phyloP scores from a whole-genome alignment of 345 rosid genomes.

The Camelina hispida region DNA sequence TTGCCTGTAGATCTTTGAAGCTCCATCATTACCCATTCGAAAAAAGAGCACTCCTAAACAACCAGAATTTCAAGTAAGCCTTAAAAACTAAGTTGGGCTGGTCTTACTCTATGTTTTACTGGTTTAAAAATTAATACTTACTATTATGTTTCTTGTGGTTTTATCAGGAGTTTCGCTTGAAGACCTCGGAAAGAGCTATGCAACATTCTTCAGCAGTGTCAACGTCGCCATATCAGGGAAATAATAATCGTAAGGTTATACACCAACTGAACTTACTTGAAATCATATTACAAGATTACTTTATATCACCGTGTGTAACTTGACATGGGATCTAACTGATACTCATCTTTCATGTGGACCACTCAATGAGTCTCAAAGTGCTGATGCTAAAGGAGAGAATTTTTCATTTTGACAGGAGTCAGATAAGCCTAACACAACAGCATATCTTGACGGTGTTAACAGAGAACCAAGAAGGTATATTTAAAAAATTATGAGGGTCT shows the following conservation, averaged over 20 bases:
- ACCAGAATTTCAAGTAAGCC: conserved; percentile 88
- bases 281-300: not conserved
- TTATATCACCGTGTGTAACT: conserved; percentile 3
- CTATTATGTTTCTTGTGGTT: conserved; percentile 33
- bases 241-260: conserved; percentile 63
- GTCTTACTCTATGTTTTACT: conserved; percentile 16
- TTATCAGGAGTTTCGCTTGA: conserved; percentile 83
- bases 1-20: conserved; percentile 75
- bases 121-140: conserved; percentile 14
- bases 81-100: conserved; percentile 3
- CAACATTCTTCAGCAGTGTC: conserved; percentile 62
- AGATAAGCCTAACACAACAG: conserved; percentile 46
- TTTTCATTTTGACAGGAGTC: conserved; percentile 52
- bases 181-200: conserved; percentile 88
- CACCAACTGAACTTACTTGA: conserved; percentile 18
- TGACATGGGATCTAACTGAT: not conserved
- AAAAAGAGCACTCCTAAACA: conserved; percentile 79
- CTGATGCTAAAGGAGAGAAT: conserved; percentile 1
- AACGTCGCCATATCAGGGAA: conserved; percentile 46
- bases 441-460: conserved; percentile 51
- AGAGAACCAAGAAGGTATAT: conserved; percentile 68
- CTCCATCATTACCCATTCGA: conserved; percentile 76
- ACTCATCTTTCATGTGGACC: conserved; percentile 9
- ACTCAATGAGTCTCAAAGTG: conserved; percentile 3
- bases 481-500: not conserved